phyloP scores from a whole-genome alignment of 441 rosid species.

The Gossypium schwendimanii region DNA sequence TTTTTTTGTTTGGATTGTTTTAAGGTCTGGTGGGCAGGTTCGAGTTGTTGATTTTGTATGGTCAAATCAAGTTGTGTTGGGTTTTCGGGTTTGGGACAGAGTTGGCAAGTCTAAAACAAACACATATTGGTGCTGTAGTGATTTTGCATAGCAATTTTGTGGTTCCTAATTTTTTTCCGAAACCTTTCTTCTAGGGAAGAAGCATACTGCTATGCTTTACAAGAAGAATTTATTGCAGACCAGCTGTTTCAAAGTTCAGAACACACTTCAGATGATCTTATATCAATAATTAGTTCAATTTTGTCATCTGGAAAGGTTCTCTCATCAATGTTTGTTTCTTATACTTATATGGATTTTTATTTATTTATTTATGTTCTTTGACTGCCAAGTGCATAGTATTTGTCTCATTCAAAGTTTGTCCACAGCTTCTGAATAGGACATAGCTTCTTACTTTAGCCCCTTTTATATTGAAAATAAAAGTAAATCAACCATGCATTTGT shows the following conservation, averaged over 20 bases:
- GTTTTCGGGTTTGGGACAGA: background rate
- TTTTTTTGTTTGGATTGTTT: background rate
- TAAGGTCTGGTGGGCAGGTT: background rate
- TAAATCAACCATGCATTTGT: background rate
- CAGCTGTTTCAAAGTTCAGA: conserved; percentile 77
- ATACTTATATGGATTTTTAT: background rate
- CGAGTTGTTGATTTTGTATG: background rate
- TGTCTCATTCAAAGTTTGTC: background rate
- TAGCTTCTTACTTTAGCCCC: background rate
- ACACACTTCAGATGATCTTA: conserved; percentile 66
- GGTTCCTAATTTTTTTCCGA: background rate
- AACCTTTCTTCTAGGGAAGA: conserved; percentile 58
- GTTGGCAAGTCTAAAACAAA: background rate
- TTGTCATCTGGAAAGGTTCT: conserved; percentile 67
- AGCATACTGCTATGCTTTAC: conserved; percentile 59
- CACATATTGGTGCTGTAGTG: background rate
- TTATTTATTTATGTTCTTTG: background rate
- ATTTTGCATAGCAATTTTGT: background rate
- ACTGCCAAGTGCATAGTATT: background rate
- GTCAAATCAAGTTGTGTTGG: background rate
- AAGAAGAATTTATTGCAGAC: conserved; percentile 82
- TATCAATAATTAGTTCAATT: conserved; percentile 49
- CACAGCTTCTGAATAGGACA: background rate
- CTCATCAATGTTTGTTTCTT: conserved; percentile 15
- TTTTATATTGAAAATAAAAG: background rate